Conservation (phyloP, 345 rosid species). For the Sisymbrium irio region DNA sequence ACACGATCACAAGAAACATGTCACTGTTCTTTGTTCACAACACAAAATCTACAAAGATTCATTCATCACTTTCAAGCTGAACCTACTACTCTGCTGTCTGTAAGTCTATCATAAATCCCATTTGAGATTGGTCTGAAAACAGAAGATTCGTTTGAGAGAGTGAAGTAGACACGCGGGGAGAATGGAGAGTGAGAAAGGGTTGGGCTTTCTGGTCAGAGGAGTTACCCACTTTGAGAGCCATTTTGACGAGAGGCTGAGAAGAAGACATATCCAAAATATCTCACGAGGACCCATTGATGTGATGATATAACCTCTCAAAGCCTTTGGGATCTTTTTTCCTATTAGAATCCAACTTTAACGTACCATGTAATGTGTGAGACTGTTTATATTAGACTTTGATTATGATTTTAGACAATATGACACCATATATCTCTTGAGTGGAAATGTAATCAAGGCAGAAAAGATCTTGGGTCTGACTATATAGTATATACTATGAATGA, state of each 20-base stretch:
- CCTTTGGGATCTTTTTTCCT: conserved; percentile 2
- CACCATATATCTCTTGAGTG: background rate
- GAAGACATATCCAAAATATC: conserved; percentile 24
- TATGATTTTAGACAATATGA: background rate
- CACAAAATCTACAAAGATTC: background rate
- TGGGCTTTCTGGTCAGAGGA: conserved; percentile 17
- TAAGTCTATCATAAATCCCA: background rate
- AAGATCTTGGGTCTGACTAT: background rate
- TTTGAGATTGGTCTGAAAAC: background rate
- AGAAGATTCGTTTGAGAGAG: background rate
- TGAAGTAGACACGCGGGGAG: conserved; percentile 17
- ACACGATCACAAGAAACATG: background rate
- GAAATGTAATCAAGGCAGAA: conserved; percentile 8
- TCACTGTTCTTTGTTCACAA: background rate
- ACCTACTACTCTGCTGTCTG: background rate
- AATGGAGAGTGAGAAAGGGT: conserved; percentile 12
- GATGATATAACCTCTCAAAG: conserved; percentile 18
- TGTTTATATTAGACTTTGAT: conserved; percentile 18
- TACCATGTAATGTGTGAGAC: conserved; percentile 26
- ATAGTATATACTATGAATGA: background rate
- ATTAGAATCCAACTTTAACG: conserved; percentile 11
- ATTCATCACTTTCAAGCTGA: conserved; percentile 9
- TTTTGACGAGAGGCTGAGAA: conserved; percentile 30
- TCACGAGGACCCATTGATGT: conserved; percentile 27
- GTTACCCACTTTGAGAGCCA: conserved; percentile 23